phyloP scores from a whole-genome alignment of 192 early-diverging fungal genomes.

The Gonapodya sp. region DNA sequence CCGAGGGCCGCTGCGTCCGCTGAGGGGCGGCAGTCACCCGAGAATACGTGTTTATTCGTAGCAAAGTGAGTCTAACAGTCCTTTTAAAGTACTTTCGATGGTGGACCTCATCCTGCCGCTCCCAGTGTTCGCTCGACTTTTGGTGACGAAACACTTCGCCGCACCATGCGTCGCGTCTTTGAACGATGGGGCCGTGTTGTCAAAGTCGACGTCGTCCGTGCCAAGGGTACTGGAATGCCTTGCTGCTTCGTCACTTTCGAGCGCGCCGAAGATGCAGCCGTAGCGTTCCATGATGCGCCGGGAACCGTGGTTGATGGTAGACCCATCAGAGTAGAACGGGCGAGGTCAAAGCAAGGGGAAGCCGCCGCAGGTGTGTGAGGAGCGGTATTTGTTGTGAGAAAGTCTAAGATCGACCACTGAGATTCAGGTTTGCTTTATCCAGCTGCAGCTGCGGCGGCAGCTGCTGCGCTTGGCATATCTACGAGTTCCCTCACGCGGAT shows the following conservation, averaged over 20 bases:
- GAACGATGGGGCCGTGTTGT: not conserved
- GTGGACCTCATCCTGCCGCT: not conserved
- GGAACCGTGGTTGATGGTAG: not conserved
- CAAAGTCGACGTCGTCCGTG: not conserved
- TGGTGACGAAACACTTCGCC: not conserved
- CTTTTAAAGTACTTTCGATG: not conserved
- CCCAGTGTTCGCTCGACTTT: not conserved
- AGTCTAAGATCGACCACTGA: too few species aligned
- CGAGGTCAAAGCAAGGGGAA: not conserved
- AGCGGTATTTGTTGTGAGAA: too few species aligned
- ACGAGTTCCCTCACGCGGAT: not conserved
- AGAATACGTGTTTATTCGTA: not conserved
- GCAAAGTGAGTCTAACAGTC: not conserved
- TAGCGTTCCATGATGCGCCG: not conserved
- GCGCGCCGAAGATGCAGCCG: not conserved
- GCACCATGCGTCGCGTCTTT: not conserved
- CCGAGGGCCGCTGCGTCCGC: not conserved
- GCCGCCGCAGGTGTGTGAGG: not conserved
- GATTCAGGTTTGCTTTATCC: too few species aligned
- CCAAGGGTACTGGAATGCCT: not conserved
- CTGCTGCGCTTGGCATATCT: not conserved
- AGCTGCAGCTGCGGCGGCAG: not conserved
- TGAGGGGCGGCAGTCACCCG: not conserved
- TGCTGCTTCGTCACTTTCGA: not conserved
- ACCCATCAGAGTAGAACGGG: not conserved